Evolutionary conservation across 2,329 filamentous ascomycete genomes (phyloP), one percentile per base, ranked within the genome.

Genomic region (Pseudopithomyces chartarum): DNA sequence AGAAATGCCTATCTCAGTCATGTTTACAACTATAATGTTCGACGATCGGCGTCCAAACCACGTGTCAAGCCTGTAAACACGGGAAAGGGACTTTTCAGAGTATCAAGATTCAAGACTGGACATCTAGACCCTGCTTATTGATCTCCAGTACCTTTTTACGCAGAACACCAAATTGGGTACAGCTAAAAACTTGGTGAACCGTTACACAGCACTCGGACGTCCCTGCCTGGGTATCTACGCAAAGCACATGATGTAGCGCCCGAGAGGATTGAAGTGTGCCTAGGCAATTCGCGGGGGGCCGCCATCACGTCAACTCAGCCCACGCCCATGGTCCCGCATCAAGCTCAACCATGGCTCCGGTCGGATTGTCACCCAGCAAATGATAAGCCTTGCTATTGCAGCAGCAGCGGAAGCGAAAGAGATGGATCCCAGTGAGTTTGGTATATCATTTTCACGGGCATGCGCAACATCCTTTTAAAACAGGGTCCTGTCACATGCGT

Each of bases 281-380:
- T 33, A 33, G 32, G 32, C 38, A 38, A 26, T 49, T 34, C 13
- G 38, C 22, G 26, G n/a, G n/a, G n/a, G 7, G 7, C 38, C 13
- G 23, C 20, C n/a, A 42, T 51, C 5, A 51, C 48, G 48, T 51
- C 48, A 51, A 36, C 48, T 38, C 33, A 12, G 33, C 23, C 38
- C 12, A 36, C 36, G 38, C 48, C 36, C 36, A 29, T 20, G 38
- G 38, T 43, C 33, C 38, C 38, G 38, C 48, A 20, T 51, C 26
- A 34, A 51, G 7, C 11, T 43, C 17, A 20, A 39, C 26, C 36
- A 33, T 17, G 38, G 36, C 26, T 43, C 15, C 23, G 17, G 38
- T 20, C 2, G 48, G 48, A 43, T 33, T n/a, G 5, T 22, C 11
- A 17, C 29, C 47, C 47, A 39, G 12, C 47, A 22, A 50, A 50